Base-by-base conservation (phyloP, 192 early-diverging fungal genomes). In the Entomortierella lignicola region DNA sequence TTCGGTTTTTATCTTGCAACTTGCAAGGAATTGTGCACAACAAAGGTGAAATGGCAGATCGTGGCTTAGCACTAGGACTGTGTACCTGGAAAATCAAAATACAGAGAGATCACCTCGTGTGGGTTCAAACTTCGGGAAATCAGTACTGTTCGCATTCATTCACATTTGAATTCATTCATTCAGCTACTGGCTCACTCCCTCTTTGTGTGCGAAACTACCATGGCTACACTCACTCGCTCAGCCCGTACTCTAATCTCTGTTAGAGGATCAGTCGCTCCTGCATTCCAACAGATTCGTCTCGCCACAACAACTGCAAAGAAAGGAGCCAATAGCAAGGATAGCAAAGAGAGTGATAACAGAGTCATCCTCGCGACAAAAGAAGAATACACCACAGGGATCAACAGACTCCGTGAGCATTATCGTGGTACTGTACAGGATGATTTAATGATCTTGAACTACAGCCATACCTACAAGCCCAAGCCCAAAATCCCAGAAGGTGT, bases 371-470 rank as follows among this genome's bases (percentile, higher is more conserved):
- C 23, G 10, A 56, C 55, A 32, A 26, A 79, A 20, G 10, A 55
- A 15, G 66, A 69, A 32, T 79, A 70, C 53, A 70, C 56, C 17
- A 81, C 63, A 23, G 70, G 66, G 31, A 48, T 84, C 7, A 69
- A 42, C 31, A 55, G 86, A 37, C 72, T 89, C 25, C 82, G 73
- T 30, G 86, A 89, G 66, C 84, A 86, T 43, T 89, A 85, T 47
- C 66, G 77, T 26, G 60, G 44, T 51, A 85, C 82, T 13, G 58
- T 89, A 8, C 79, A 81, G 31, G 85, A 87, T 44, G 86, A 89
- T 55, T 55, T 89, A 7, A 83, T 89, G 85, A 71, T 89, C 20
- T 34, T 89, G 42, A 83, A 72, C 0, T 89, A 87, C 67, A 83
- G 77, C 68, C 86, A 89, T 62, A 67, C 48, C n/a, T 72, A 65